phyloP scores from a whole-genome alignment of 768 basidiomycete genomes.

The Macrolepiota albuminosa region DNA sequence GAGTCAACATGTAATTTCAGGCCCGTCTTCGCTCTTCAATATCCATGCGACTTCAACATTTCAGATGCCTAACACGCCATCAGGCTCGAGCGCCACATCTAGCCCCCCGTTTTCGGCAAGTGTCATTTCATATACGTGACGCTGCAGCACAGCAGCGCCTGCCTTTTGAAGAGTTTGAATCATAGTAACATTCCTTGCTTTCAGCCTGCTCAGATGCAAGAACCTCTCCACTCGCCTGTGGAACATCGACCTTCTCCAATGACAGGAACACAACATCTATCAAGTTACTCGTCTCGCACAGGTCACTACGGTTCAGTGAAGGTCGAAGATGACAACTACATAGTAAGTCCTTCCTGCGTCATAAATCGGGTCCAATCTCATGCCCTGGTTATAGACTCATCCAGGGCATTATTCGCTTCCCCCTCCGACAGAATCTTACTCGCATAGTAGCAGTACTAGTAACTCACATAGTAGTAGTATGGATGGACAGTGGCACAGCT shows the following conservation, averaged over 20 bases:
- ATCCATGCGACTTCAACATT: conserved; percentile 52
- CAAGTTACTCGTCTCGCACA: conserved; percentile 37
- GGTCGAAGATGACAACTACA: conserved; percentile 62
- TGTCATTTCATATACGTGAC: conserved; percentile 39
- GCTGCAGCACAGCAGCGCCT: not conserved
- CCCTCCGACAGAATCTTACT: conserved; percentile 28
- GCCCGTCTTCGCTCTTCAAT: conserved; percentile 44
- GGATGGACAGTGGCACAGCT: conserved; percentile 55
- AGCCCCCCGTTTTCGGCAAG: conserved; percentile 88
- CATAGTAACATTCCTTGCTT: conserved; percentile 47
- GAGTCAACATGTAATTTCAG: conserved; percentile 33
- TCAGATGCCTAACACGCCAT: conserved; percentile 66
- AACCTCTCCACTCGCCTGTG: conserved; percentile 44
- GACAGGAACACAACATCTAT: conserved; percentile 33
- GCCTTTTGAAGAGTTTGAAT: conserved; percentile 29
- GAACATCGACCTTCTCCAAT: conserved; percentile 44
- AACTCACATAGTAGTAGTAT: conserved; percentile 34
- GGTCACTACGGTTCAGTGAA: conserved; percentile 54
- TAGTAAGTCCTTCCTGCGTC: conserved; percentile 30
- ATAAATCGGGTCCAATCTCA: not conserved
- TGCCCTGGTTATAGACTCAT: conserved; percentile 24
- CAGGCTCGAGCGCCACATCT: conserved; percentile 67
- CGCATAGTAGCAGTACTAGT: conserved; percentile 32
- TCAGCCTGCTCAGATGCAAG: conserved; percentile 68
- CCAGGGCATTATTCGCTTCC: conserved; percentile 42